These are phyloP conservation scores for Panicum miliaceum DNA, from an alignment of 176 grass and related monocot genomes.

Conservation along the genomic window DNA sequence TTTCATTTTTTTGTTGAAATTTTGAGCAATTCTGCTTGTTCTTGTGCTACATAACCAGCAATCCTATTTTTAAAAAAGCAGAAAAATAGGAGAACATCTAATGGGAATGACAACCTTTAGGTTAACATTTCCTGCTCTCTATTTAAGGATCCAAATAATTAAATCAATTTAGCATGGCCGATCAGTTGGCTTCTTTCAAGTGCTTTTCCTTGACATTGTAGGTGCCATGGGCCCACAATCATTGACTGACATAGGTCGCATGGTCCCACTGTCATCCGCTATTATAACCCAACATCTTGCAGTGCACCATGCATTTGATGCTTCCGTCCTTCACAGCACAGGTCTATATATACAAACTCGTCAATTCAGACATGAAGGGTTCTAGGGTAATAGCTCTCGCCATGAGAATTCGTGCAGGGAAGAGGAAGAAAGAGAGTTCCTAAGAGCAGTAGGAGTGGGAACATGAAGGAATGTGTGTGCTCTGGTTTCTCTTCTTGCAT, in stretches of 20 bases:
- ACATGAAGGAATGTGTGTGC: conserved; percentile 16
- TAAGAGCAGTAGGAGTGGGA: conserved; percentile 23
- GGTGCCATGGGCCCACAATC: background rate
- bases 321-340: background rate
- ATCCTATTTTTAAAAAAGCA: background rate
- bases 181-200: background rate
- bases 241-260: background rate
- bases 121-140: background rate
- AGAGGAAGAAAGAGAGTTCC: conserved; percentile 34
- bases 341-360: conserved; percentile 7
- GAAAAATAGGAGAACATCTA: background rate
- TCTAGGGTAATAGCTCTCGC: background rate
- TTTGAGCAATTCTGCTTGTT: background rate
- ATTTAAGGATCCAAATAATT: background rate
- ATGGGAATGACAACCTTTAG: background rate
- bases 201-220: background rate
- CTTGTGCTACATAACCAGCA: background rate
- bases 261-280: background rate
- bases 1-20: background rate
- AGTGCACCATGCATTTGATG: background rate
- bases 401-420: background rate
- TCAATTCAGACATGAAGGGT: background rate
- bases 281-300: background rate
- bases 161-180: background rate
- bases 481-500: background rate